A percentile compares a stretch with the other conserved stretches of the same genome.
phyloP scores from a whole-genome alignment of 139 green algal genomes.

The Micractinium conductrix region DNA sequence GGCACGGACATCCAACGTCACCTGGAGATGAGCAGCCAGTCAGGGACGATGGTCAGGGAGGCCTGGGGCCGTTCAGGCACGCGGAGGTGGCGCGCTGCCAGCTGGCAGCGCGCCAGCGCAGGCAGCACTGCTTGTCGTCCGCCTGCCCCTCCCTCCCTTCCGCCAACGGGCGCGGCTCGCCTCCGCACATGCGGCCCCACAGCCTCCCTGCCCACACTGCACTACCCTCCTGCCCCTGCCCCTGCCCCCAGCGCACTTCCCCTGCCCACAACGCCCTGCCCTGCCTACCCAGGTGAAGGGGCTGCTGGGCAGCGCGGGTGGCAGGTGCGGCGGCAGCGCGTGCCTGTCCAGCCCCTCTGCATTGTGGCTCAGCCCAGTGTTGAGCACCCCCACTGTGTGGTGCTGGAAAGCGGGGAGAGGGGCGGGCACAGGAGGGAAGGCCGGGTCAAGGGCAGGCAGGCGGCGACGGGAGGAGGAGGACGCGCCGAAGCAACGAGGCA shows the following conservation, averaged over 20 bases:
- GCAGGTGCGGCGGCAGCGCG: slow-evolving; percentile 10
- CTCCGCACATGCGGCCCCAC: no score
- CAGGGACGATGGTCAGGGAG: no score
- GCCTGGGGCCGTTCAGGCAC: no score
- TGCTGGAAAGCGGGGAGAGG: not conserved
- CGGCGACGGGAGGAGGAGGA: not conserved
- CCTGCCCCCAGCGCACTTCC: not conserved
- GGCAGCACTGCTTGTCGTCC: no score
- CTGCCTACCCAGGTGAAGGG: slow-evolving; percentile 8
- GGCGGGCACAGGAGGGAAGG: not conserved
- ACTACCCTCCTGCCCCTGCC: no score
- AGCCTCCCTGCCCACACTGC: no score
- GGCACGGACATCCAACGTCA: not conserved
- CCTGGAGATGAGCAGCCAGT: no score
- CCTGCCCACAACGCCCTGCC: not conserved
- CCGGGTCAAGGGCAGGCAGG: no score
- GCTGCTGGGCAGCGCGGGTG: slow-evolving; percentile 6
- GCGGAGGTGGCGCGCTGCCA: no score
- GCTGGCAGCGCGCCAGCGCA: no score
- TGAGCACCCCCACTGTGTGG: slow-evolving; percentile 1
- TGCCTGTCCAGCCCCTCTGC: slow-evolving; percentile 8
- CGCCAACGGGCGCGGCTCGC: no score
- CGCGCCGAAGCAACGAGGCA: not conserved
- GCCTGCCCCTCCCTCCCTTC: no score
- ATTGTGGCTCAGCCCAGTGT: not conserved